Conservation (phyloP, 1,284 basidiomycete species). For the Puccinia triticina region DNA sequence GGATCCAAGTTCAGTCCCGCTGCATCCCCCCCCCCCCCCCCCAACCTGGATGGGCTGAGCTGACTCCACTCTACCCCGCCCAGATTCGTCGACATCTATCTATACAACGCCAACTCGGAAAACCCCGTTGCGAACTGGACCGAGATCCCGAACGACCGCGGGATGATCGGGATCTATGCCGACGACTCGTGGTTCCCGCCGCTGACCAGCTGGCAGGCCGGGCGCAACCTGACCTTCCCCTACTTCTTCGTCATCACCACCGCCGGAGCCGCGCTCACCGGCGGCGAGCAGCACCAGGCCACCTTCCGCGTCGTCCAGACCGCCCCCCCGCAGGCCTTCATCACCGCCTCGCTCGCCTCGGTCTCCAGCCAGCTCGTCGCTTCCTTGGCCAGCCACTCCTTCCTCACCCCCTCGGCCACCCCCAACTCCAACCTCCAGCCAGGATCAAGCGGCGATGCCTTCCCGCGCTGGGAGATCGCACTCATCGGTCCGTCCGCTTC, state of each 20-base stretch:
- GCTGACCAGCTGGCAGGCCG: conserved; percentile 18
- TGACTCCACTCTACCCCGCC: not conserved
- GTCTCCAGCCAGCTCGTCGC: not conserved
- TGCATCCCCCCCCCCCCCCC: no score
- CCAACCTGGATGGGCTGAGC: no score
- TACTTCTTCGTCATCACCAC: conserved; percentile 47
- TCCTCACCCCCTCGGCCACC: not conserved
- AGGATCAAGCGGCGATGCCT: conserved; percentile 4
- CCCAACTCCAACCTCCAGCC: conserved; percentile 25
- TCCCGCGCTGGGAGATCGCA: conserved; percentile 46
- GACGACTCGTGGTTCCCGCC: conserved; percentile 42
- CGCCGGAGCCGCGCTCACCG: conserved; percentile 22
- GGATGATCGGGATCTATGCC: conserved; percentile 49
- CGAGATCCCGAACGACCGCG: conserved; percentile 38
- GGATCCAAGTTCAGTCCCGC: conserved; percentile 35
- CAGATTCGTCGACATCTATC: conserved; percentile 44
- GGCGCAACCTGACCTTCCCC: conserved; percentile 26
- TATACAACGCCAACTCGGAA: conserved; percentile 47
- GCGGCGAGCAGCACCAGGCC: conserved; percentile 45
- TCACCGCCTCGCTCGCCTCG: conserved; percentile 19
- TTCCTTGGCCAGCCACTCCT: not conserved
- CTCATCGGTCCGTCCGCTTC: conserved; percentile 33
- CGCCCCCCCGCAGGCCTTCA: conserved; percentile 11
- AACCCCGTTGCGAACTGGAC: conserved; percentile 30
- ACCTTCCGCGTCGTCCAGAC: conserved; percentile 44